phyloP scores from a whole-genome alignment of 192 early-diverging fungal species.

The Haplosporangium gracile region DNA sequence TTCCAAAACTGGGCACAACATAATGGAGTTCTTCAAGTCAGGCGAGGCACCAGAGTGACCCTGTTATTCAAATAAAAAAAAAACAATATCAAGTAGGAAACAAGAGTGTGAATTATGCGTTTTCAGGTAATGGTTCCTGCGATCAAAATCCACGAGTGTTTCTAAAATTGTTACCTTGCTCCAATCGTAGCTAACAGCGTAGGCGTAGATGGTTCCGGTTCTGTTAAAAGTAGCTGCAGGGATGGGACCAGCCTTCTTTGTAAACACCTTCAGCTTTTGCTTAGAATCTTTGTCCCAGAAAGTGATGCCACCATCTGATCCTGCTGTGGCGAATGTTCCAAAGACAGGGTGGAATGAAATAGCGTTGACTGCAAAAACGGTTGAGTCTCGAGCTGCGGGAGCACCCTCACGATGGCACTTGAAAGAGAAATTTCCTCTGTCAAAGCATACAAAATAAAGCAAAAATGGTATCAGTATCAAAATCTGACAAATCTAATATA shows the following conservation, averaged over 20 bases:
- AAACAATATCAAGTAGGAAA: neutral
- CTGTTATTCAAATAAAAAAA: slow-evolving; percentile 6
- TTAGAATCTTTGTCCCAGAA: slow-evolving; percentile 98
- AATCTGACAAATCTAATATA: neutral
- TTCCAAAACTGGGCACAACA: slow-evolving; percentile 48
- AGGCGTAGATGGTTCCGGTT: slow-evolving; percentile 92
- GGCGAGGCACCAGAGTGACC: slow-evolving; percentile 38
- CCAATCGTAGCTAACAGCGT: slow-evolving; percentile 93
- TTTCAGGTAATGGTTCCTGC: too few relatives aligned
- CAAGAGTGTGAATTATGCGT: neutral
- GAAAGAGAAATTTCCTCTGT: slow-evolving; percentile 87
- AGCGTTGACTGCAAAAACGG: slow-evolving; percentile 80
- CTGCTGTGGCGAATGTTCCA: slow-evolving; percentile 94
- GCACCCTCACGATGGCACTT: slow-evolving; percentile 92
- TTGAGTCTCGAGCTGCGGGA: slow-evolving; percentile 53
- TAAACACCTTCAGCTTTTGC: slow-evolving; percentile 85
- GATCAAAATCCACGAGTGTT: too few relatives aligned
- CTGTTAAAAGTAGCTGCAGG: slow-evolving; percentile 80
- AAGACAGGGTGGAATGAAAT: slow-evolving; percentile 86
- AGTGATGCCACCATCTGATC: slow-evolving; percentile 87
- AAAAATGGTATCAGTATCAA: neutral
- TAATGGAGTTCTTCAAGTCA: slow-evolving; percentile 42
- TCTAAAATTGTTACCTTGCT: slow-evolving; percentile 63
- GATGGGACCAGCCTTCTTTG: slow-evolving; percentile 75
- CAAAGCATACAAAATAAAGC: slow-evolving; percentile 9